Conservation (phyloP, 2,329 filamentous ascomycete genomes). For the Calonectria hawksworthii region DNA sequence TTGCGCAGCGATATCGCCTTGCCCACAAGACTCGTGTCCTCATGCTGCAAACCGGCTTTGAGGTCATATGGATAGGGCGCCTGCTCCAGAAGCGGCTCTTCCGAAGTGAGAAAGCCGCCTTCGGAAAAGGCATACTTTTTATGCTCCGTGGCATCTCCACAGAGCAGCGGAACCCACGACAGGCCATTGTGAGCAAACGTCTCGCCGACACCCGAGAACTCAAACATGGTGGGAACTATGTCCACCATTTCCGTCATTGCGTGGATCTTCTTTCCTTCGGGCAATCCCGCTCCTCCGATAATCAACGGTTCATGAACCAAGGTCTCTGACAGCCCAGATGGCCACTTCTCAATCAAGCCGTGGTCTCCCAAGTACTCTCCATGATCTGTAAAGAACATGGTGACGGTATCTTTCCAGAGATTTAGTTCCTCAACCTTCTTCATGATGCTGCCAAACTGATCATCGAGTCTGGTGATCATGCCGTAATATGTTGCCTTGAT, state of each 20-base stretch:
- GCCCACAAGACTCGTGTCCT: slow-evolving; percentile 58
- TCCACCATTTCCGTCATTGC: slow-evolving; percentile 62
- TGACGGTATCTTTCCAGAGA: slow-evolving; percentile 56
- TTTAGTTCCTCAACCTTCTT: slow-evolving; percentile 49
- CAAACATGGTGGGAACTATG: slow-evolving; percentile 58
- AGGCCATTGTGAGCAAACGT: slow-evolving; percentile 57
- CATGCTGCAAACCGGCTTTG: slow-evolving; percentile 60
- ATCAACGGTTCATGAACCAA: slow-evolving; percentile 60
- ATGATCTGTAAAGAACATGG: slow-evolving; percentile 61
- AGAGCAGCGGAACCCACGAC: slow-evolving; percentile 50
- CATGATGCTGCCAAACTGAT: slow-evolving; percentile 60
- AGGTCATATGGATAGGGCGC: slow-evolving; percentile 61
- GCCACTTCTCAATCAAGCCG: slow-evolving; percentile 64
- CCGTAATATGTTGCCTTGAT: slow-evolving; percentile 61
- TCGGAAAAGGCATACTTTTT: slow-evolving; percentile 60
- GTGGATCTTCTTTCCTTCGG: slow-evolving; percentile 48
- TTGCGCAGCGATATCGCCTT: slow-evolving; percentile 56
- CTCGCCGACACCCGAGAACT: slow-evolving; percentile 54
- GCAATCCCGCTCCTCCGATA: slow-evolving; percentile 57
- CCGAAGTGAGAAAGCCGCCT: slow-evolving; percentile 58
- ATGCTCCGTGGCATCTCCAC: slow-evolving; percentile 43
- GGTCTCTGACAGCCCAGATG: slow-evolving; percentile 57
- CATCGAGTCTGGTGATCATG: slow-evolving; percentile 61
- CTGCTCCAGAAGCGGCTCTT: slow-evolving; percentile 61
- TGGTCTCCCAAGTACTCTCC: slow-evolving; percentile 63